Base-by-base conservation (phyloP, 495 filamentous ascomycete genomes). In the Penicillium goetzii region DNA sequence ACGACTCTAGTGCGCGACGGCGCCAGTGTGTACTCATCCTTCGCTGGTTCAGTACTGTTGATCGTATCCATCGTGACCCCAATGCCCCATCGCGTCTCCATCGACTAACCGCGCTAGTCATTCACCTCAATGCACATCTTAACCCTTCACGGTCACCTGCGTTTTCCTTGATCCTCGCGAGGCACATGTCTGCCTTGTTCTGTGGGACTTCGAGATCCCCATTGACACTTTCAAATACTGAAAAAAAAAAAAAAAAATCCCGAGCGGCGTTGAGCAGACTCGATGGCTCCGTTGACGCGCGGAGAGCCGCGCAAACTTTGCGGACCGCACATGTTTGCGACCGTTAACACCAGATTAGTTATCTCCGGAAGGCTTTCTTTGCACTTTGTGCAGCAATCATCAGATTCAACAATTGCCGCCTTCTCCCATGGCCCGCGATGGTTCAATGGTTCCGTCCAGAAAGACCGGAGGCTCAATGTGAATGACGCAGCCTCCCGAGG, bases 1-100 rank as follows among this genome's bases (percentile, higher is more conserved):
- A 59, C 61, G 66, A 58, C 63, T 64, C 62, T 26, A 36, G 56
- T 43, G 23, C 45, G 26, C 12, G 47, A 51, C 47, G 56, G 52
- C 49, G 41, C 40, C 17, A 47, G 51, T 58, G 61, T 58, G 38
- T 69, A 65, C 8, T 28, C 59, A 63, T 65, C 61, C 53, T 61
- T 49, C 50, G 45, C 32, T 36, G 40, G 30, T 36, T 52, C 2
- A 10, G 63, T 28, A 53, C 30, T 56, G 63, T 64, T 69, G 61
- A 10, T 28, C 25, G 19, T 25, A 21, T 12, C 43, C 43, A 47
- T 47, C 19, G 2, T 25, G 43, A 19, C 34, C 34, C 30, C 12
- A 15, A 5, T 40, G 36, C 36, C 36, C 40, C 40, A 49, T 17
- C 47, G 25, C 7, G 51, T 17, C 30, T 33, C 45, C 52, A 52